Percentiles rank a stretch among this genome's conserved stretches.
Conservation (phyloP, 2,329 filamentous ascomycete genomes). For the Talaromyces marneffei region DNA sequence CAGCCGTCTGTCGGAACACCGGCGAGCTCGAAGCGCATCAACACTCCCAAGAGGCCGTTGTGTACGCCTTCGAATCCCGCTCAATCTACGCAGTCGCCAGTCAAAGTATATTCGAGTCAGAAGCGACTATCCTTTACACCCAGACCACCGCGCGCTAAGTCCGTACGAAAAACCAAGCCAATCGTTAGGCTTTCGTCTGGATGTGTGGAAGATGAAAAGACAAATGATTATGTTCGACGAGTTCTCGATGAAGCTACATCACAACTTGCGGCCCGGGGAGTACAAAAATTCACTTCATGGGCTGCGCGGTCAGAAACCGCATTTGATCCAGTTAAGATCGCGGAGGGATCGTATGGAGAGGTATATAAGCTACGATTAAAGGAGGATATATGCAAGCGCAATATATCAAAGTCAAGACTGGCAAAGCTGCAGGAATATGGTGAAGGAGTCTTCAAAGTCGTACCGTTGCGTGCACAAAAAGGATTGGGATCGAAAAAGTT, state of each 20-base stretch:
- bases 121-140: conserved; percentile 14
- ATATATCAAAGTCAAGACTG: conserved; percentile 33
- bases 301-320: conserved; percentile 33
- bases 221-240: conserved; percentile 31
- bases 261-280: conserved; percentile 28
- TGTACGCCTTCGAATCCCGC: not conserved
- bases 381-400: conserved; percentile 30
- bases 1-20: conserved; percentile 1
- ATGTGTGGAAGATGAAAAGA: conserved; percentile 28
- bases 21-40: not conserved
- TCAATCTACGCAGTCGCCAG: not conserved
- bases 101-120: not conserved
- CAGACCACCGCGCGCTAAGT: conserved; percentile 13
- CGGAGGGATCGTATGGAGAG: conserved; percentile 61
- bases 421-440: conserved; percentile 35
- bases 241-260: conserved; percentile 36
- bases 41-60: not conserved
- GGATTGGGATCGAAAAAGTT: conserved; percentile 39
- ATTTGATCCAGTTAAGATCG: conserved; percentile 53
- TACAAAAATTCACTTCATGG: conserved; percentile 38
- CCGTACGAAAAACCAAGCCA: conserved; percentile 15
- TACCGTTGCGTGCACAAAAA: conserved; percentile 39
- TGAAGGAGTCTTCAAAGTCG: conserved; percentile 45
- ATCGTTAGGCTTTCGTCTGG: conserved; percentile 27
- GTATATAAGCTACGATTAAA: conserved; percentile 54